Base-by-base conservation (phyloP, 1,139 yeast genomes). In the Starmera stellimalicola region DNA sequence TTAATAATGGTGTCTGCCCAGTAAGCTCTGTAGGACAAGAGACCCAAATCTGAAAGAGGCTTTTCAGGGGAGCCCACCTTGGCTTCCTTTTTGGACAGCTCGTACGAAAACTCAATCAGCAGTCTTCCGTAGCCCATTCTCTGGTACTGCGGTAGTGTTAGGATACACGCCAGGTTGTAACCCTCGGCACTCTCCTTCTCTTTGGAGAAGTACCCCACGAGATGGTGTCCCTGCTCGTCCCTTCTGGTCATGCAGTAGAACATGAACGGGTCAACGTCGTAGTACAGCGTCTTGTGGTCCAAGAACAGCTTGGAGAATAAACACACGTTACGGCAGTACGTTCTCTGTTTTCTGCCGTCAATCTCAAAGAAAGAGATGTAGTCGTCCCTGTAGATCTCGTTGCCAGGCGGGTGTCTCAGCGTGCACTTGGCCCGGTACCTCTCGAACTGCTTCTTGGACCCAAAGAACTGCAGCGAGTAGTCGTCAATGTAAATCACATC, bases 61-160 rank as follows among this genome's bases (percentile, higher is more conserved):
- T 93, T 93, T 58, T 91, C 99, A 0, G 98, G 99, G 0, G 96
- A 85, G 0, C 99, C 99, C 3, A 78, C 74, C 54, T 88, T 91
- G 37, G 79, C 79, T 52, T 93, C 98, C 37, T 77, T 80, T 49
- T 78, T 75, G 2, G 96, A 82, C 31, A 91, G 64, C 63, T 84
- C 88, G 52, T 91, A 91, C 5, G 95, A 84, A 55, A 93, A 91
- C 49, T 91, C 95, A 47, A 93, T 91, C 42, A 91, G 66, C 28
- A 93, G 63, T 46, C 88, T 78, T 40, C 98, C 98, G 54, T 74
- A 93, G 1, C 99, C 99, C 62, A 72, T 83, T 50, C 95, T 74
- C 57, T 91, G 99, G 58, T 91, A 91, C 51, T 93, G 95, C 3
- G 99, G 99, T 33, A 91, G 60, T 0, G 97, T 88, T 47, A 93